Evolutionary conservation across 495 filamentous ascomycete species (phyloP).

Genomic region (Annulohypoxylon nitens): DNA sequence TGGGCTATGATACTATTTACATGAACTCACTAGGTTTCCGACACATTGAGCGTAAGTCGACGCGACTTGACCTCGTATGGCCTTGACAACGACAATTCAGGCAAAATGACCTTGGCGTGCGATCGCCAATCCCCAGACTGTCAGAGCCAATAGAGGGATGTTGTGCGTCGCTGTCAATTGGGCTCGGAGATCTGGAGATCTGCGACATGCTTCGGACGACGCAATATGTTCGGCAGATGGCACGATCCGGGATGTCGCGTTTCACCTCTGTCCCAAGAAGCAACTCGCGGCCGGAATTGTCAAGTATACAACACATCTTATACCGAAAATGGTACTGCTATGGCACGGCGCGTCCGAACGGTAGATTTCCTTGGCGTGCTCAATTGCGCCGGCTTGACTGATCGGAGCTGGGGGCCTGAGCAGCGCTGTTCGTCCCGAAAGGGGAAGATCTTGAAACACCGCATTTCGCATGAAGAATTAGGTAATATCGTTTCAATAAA

Average conservation of each 20-base stretch:
- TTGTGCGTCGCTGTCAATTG: constrained; percentile 8
- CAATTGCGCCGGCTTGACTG: constrained; percentile 1
- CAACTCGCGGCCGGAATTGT: constrained; percentile 7
- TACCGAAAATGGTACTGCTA: constrained; percentile 11
- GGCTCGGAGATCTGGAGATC: constrained; percentile 36
- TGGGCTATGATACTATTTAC: not conserved
- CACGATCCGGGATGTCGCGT: constrained; percentile 15
- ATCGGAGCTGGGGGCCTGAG: not conserved
- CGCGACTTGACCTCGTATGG: constrained; percentile 15
- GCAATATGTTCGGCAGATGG: constrained; percentile 20
- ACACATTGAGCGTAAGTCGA: constrained; percentile 21
- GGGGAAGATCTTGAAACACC: constrained; percentile 1
- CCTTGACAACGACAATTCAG: not conserved
- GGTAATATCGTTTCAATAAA: constrained; percentile 6
- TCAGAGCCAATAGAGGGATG: constrained; percentile 29
- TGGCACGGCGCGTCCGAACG: constrained; percentile 16
- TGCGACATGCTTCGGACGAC: constrained; percentile 38
- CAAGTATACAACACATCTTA: constrained; percentile 14
- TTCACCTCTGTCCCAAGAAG: constrained; percentile 38
- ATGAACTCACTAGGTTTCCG: not conserved
- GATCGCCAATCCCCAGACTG: constrained; percentile 41
- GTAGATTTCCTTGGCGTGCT: not conserved
- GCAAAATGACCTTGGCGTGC: constrained; percentile 33
- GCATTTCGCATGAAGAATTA: not conserved
- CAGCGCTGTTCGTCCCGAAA: not conserved